phyloP scores from a whole-genome alignment of 805 yeast species.

The Metschnikowia aberdeeniae region DNA sequence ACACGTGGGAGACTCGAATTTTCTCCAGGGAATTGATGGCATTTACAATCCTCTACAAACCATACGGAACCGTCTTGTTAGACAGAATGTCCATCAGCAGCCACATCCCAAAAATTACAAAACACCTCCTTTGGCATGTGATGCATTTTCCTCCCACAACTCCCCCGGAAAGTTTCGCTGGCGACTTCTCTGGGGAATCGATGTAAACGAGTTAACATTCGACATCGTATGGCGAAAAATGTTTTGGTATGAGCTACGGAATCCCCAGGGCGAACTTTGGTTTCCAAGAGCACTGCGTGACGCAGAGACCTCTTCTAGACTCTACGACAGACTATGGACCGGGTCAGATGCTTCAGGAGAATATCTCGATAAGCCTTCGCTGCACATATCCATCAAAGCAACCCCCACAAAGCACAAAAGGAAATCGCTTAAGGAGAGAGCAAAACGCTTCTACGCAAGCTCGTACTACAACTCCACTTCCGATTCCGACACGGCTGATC shows the following conservation, averaged over 20 bases:
- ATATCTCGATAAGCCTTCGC: slow-evolving; percentile 6
- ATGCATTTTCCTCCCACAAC: slow-evolving; percentile 49
- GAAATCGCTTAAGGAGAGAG: slow-evolving; percentile 12
- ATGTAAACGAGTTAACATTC: slow-evolving; percentile 51
- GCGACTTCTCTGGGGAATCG: slow-evolving; percentile 61
- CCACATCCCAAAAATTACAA: slow-evolving; percentile 27
- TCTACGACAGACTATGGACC: slow-evolving; percentile 33
- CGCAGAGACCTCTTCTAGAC: slow-evolving; percentile 9
- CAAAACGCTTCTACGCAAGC: slow-evolving; percentile 10
- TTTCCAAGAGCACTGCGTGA: slow-evolving; percentile 27
- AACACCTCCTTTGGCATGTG: slow-evolving; percentile 56
- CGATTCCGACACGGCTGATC: slow-evolving; percentile 1
- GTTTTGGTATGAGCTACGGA: slow-evolving; percentile 50
- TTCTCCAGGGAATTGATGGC: slow-evolving; percentile 55
- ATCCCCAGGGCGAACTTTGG: slow-evolving; percentile 49
- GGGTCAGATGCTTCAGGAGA: slow-evolving; percentile 16
- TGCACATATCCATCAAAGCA: slow-evolving; percentile 7
- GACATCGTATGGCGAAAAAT: slow-evolving; percentile 57
- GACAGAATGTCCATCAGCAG: slow-evolving; percentile 49
- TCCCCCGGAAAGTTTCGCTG: slow-evolving; percentile 25
- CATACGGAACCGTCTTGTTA: slow-evolving; percentile 64
- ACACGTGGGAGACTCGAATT: slow-evolving; percentile 16
- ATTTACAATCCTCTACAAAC: slow-evolving; percentile 79
- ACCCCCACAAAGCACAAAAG: slow-evolving; percentile 1
- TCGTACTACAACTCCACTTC: slow-evolving; percentile 1